Percentiles rank a stretch among this genome's conserved stretches.
Evolutionary conservation across 2,329 filamentous ascomycete species (phyloP).

Genomic region (Penicillium sp.): DNA sequence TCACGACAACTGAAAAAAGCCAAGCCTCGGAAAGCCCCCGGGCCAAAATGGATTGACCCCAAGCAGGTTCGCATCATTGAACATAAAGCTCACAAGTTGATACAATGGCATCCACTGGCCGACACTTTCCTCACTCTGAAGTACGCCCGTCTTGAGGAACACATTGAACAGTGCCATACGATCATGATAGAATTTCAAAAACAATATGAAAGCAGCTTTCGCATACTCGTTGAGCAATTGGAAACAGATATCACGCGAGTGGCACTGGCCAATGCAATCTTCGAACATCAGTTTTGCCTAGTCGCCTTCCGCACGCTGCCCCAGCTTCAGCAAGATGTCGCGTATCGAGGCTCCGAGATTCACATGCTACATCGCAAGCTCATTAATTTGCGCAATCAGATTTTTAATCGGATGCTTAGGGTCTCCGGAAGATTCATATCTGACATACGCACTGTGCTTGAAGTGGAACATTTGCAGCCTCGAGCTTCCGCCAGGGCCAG

Average conservation of each 20-base stretch:
- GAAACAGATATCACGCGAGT: not conserved
- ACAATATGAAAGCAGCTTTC: not conserved
- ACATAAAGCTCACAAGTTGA: not conserved
- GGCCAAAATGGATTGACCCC: not conserved
- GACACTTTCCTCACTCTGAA: too few species aligned
- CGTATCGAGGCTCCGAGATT: too few species aligned
- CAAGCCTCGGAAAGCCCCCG: not conserved
- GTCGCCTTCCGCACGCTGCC: conserved; percentile 5
- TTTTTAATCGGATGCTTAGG: not conserved
- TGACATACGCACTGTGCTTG: conserved; percentile 2
- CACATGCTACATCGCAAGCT: not conserved
- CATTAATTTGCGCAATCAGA: not conserved
- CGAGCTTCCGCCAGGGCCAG: conserved; percentile 15
- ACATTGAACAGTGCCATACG: too few species aligned
- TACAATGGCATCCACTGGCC: too few species aligned
- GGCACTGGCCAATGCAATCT: not conserved
- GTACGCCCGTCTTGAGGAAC: too few species aligned
- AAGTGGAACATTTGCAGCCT: conserved; percentile 14
- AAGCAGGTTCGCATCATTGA: conserved; percentile 2
- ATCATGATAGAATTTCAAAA: not conserved
- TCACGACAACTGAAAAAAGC: not conserved
- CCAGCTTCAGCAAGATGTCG: not conserved
- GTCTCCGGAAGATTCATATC: not conserved
- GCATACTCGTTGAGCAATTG: not conserved
- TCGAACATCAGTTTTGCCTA: conserved; percentile 12